Base-by-base conservation (phyloP, 345 rosid genomes). In the Lumnitzera littorea region DNA sequence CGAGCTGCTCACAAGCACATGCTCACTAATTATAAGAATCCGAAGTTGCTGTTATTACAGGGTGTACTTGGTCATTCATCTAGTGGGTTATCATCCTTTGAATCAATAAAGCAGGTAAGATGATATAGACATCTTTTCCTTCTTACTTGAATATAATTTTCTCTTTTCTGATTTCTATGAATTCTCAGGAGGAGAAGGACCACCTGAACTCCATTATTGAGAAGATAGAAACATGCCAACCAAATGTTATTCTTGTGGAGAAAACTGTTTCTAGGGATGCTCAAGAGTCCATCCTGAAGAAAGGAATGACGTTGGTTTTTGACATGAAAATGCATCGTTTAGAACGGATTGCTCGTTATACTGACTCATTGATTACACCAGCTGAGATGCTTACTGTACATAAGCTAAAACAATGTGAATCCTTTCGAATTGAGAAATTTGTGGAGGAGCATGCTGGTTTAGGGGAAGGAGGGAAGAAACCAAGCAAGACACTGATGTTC, bases 1-100 rank as follows among this genome's bases (percentile, higher is more conserved):
- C 91, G 66, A 79, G 97, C 91, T 46, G 96, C 99, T 56, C 99
- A 82, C 83, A 94, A 94, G 74, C 97, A 86, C 80, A 94, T 94
- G 99, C 80, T 84, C 11, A 90, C 96, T 25, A 67, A 66, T 48
- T 88, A 77, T 80, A 83, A 82, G 67, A 86, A 78, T 53, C 96
- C 99, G 27, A 84, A 67, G 72, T 71, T 94, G 73, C 77, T 94
- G 70, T 69, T 94, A 72, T 74, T 94, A 51, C 68, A 56, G 58
- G 99, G 97, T 20, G 78, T 57, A 61, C 83, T 90, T 29, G 96
- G 99, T 48, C 84, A 83, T 63, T 84, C 97, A 53, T 77, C 83
- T 20, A 80, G 81, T 70, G 92, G 80, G 15, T 70, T 90, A 61
- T 90, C 97, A 58, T 90, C 97, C 46, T 76, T 94, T 56, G 62